Percentiles rank a stretch among this genome's conserved stretches.
Conservation (phyloP, 179 eudicot species). For the Heliamphora pulchella region DNA sequence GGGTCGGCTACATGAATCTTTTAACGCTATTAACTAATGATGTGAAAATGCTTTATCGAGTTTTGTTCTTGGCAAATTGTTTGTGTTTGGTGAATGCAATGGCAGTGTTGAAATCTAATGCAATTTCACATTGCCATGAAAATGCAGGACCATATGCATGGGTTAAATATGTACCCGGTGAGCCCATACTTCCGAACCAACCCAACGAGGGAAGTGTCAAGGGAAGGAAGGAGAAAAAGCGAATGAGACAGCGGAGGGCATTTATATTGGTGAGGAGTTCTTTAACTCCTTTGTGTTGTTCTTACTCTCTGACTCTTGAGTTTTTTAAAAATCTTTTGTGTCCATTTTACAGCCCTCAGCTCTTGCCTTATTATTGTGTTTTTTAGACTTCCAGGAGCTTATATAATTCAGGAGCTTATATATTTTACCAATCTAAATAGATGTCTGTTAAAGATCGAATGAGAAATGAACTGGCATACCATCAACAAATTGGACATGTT, state of each 20-base stretch:
- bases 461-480: not conserved
- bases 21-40: too few species aligned
- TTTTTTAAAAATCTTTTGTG: not conserved
- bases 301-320: not conserved
- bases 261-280: conserved; percentile 57
- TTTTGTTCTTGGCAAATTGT: not conserved
- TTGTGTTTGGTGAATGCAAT: not conserved
- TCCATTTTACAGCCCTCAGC: not conserved
- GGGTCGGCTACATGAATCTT: too few species aligned
- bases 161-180: conserved; percentile 70
- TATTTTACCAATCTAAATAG: not conserved
- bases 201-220: conserved; percentile 92
- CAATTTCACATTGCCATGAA: conserved; percentile 1
- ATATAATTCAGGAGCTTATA: not conserved
- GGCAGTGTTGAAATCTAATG: not conserved
- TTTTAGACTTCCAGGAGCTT: not conserved
- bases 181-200: conserved; percentile 62
- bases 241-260: conserved; percentile 52
- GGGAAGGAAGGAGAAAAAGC: conserved; percentile 74
- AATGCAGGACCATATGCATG: conserved; percentile 89
- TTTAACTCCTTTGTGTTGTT: not conserved
- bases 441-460: not conserved
- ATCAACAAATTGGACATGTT: not conserved
- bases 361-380: not conserved
- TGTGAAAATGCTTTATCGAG: not conserved